These are phyloP conservation scores for Chlorella sorokiniana DNA, from an alignment of 139 green algal species.

Conservation along the genomic window DNA sequence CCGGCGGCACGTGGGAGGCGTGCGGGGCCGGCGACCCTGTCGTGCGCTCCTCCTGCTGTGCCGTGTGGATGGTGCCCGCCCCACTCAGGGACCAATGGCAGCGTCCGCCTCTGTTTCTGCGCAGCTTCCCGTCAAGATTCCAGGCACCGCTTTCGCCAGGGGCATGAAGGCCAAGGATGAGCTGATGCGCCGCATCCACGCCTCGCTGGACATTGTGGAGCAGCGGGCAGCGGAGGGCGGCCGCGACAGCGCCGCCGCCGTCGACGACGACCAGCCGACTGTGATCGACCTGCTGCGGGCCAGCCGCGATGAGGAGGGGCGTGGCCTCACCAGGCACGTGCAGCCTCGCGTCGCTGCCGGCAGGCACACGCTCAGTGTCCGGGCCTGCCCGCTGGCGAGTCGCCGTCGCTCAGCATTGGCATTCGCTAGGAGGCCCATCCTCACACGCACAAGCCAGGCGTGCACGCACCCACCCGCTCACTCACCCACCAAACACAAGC, in stretches of 20 bases:
- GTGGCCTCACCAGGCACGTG: neutral
- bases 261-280: neutral
- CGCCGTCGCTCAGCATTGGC: neutral
- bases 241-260: neutral
- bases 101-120: neutral
- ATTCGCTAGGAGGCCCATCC: too few relatives aligned
- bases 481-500: too few relatives aligned
- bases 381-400: neutral
- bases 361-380: neutral
- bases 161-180: neutral
- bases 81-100: neutral
- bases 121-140: conserved; percentile 21
- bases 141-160: conserved; percentile 22
- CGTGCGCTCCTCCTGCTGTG: too few relatives aligned
- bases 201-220: conserved; percentile 14
- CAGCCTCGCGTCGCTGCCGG: too few relatives aligned
- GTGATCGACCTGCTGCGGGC: neutral
- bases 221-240: neutral
- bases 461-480: too few relatives aligned
- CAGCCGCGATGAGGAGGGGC: conserved; percentile 1
- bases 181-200: conserved; percentile 29
- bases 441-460: too few relatives aligned
- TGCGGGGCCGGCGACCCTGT: too few relatives aligned
- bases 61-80: neutral
- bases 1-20: too few relatives aligned